Percentiles rank a stretch among this genome's conserved stretches.
Evolutionary conservation across 2,329 filamentous ascomycete genomes (phyloP).

Genomic region (Shiraia sp.): DNA sequence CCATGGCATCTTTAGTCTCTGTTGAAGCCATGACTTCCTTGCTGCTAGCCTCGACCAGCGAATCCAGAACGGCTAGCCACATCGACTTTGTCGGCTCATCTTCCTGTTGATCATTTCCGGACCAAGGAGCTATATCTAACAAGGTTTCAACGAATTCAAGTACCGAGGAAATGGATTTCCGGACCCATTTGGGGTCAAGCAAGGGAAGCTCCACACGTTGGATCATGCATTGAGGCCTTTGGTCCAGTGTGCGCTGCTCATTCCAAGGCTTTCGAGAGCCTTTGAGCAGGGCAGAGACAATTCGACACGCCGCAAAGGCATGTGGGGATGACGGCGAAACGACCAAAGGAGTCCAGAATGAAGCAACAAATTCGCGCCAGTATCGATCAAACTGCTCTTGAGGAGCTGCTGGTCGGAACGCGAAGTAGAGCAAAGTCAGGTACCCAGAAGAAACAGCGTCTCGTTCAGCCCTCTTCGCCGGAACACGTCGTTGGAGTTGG

Average conservation of each 20-base stretch:
- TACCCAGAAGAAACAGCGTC: conserved; percentile 71
- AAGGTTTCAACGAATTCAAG: conserved; percentile 64
- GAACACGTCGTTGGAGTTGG: conserved; percentile 48
- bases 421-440: conserved; percentile 56
- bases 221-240: conserved; percentile 50
- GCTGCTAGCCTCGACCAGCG: conserved; percentile 68
- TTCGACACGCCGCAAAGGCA: conserved; percentile 53
- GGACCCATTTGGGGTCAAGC: conserved; percentile 84
- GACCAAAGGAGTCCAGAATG: conserved; percentile 57
- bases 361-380: conserved; percentile 76
- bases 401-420: conserved; percentile 69
- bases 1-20: conserved; percentile 80
- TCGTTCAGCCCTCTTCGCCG: conserved; percentile 68
- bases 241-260: conserved; percentile 69
- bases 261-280: conserved; percentile 68
- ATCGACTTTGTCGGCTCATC: conserved; percentile 59
- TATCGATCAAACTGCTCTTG: conserved; percentile 70
- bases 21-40: conserved; percentile 90
- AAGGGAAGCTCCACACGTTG: conserved; percentile 75
- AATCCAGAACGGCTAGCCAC: conserved; percentile 65
- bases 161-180: conserved; percentile 69
- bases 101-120: conserved; percentile 33
- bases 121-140: conserved; percentile 56
- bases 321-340: conserved; percentile 23
- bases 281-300: conserved; percentile 75